Percentiles rank a stretch among this genome's conserved stretches.
Evolutionary conservation across 257 asterid species (phyloP).

Genomic region (Solanum dulcamara): DNA sequence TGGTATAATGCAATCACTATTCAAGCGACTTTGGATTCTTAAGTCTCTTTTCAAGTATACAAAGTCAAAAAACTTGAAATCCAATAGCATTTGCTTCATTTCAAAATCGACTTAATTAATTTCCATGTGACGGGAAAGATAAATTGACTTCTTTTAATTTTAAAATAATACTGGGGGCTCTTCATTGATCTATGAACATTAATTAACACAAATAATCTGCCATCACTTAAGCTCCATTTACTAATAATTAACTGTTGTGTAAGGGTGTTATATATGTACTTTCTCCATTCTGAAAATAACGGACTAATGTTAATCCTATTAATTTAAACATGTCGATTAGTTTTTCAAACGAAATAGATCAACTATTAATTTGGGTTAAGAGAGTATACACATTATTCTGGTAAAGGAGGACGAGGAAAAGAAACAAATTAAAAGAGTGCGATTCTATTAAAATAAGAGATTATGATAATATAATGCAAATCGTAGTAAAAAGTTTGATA

Average conservation of each 20-base stretch:
- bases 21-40: neutral
- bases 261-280: neutral
- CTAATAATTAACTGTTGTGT: neutral
- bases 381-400: neutral
- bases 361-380: neutral
- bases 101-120: neutral
- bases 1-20: neutral
- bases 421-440: neutral
- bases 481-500: neutral
- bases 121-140: neutral
- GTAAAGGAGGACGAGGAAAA: neutral
- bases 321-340: neutral
- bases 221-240: neutral
- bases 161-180: neutral
- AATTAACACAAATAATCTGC: neutral
- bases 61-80: slow-evolving; percentile 19
- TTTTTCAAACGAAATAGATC: neutral
- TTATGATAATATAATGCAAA: neutral
- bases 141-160: neutral
- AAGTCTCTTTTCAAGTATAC: neutral
- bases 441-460: neutral
- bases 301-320: neutral
- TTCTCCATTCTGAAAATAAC: neutral
- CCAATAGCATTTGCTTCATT: neutral
- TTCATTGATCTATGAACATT: neutral